These are phyloP conservation scores for Sphaerobolus stellatus DNA, from an alignment of 1,284 basidiomycete genomes.

Conservation along the genomic window DNA sequence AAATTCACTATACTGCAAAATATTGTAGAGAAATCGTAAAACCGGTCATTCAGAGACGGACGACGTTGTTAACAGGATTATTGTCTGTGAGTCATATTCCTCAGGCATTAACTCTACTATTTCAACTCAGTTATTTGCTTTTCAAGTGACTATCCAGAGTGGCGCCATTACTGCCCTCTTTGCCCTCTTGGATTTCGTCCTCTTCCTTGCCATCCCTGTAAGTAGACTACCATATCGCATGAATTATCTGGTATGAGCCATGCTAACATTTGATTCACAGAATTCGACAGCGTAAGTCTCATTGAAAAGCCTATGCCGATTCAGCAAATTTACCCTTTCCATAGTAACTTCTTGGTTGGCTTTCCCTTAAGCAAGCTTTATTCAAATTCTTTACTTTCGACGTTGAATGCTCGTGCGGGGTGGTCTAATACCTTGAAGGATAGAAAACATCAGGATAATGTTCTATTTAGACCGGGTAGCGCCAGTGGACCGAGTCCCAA, in stretches of 20 bases:
- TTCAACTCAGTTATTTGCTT: not conserved
- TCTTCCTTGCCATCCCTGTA: slow-evolving; percentile 28
- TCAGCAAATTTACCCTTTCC: not conserved
- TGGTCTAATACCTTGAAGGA: not conserved
- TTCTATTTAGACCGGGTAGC: not conserved
- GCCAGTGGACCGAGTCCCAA: too few relatives aligned
- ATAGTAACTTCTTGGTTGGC: slow-evolving; percentile 11
- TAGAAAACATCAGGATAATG: not conserved
- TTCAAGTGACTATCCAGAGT: slow-evolving; percentile 39
- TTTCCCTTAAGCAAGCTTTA: slow-evolving; percentile 15
- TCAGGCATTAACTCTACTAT: not conserved
- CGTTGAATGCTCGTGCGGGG: slow-evolving; percentile 13
- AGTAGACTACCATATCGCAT: too few relatives aligned
- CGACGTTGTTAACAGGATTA: not conserved
- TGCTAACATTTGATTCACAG: too few relatives aligned
- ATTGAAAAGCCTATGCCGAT: too few relatives aligned
- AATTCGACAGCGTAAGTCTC: slow-evolving; percentile 18
- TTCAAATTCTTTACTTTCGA: slow-evolving; percentile 11
- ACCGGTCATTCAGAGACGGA: not conserved
- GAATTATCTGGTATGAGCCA: too few relatives aligned
- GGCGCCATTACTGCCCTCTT: slow-evolving; percentile 35
- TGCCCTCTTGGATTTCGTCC: slow-evolving; percentile 34
- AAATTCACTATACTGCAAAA: too few relatives aligned
- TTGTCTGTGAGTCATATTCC: not conserved
- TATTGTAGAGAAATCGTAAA: not conserved